Percentiles rank a stretch among this genome's conserved stretches.
Conservation (phyloP, 2,329 filamentous ascomycete genomes). For the Monosporascus sp. region DNA sequence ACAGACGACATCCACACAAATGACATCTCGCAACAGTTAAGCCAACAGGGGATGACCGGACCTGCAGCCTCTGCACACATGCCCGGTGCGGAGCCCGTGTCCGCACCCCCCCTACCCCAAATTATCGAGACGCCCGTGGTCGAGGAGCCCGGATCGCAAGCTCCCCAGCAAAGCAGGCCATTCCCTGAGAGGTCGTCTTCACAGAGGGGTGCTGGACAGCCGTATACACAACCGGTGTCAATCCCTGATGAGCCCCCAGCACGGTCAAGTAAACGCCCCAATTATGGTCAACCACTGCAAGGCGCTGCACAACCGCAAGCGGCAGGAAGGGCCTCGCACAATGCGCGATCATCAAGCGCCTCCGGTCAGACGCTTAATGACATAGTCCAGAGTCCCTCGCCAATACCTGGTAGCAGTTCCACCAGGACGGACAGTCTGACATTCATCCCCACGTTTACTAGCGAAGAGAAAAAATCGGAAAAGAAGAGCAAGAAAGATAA, state of each 20-base stretch:
- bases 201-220: slow-evolving; percentile 35
- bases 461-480: slow-evolving; percentile 70
- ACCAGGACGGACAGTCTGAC: slow-evolving; percentile 70
- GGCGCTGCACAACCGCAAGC: slow-evolving; percentile 16
- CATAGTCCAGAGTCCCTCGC: slow-evolving; percentile 59
- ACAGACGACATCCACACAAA: slow-evolving; percentile 46
- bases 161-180: slow-evolving; percentile 21
- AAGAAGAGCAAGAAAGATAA: slow-evolving; percentile 71
- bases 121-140: slow-evolving; percentile 60
- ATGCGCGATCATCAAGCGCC: slow-evolving; percentile 26
- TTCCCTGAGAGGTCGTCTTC: slow-evolving; percentile 52
- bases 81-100: slow-evolving; percentile 14
- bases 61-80: slow-evolving; percentile 14
- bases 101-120: slow-evolving; percentile 40
- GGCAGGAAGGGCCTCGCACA: slow-evolving; percentile 12
- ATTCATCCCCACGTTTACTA: slow-evolving; percentile 66
- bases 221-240: slow-evolving; percentile 42
- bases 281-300: slow-evolving; percentile 25
- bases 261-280: slow-evolving; percentile 38
- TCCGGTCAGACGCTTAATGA: slow-evolving; percentile 54
- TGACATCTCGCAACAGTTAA: slow-evolving; percentile 34
- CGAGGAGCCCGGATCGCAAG: slow-evolving; percentile 22
- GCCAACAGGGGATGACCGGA: slow-evolving; percentile 15
- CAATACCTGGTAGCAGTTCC: slow-evolving; percentile 62
- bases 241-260: slow-evolving; percentile 39